Evolutionary conservation across 768 basidiomycete species (phyloP).

Genomic region (Lactarius deliciosus): DNA sequence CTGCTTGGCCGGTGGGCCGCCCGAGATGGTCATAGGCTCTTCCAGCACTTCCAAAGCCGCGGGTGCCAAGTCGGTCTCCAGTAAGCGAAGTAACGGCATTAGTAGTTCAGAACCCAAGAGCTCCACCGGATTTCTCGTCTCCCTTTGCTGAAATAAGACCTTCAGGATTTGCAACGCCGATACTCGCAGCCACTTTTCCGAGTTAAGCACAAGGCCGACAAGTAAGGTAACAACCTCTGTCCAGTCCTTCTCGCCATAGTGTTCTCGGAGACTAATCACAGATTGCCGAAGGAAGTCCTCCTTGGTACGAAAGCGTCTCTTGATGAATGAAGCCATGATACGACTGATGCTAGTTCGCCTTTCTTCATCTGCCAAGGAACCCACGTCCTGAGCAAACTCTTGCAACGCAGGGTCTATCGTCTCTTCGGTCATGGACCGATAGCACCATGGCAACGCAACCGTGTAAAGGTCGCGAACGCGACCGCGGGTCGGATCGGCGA

Average conservation of each 20-base stretch:
- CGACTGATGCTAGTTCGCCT: conserved; percentile 77
- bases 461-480: conserved; percentile 84
- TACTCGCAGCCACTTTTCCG: conserved; percentile 75
- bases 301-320: conserved; percentile 82
- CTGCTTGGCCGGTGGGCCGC: conserved; percentile 75
- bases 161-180: conserved; percentile 88
- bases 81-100: conserved; percentile 84
- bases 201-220: conserved; percentile 84
- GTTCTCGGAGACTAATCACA: conserved; percentile 79
- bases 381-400: conserved; percentile 72
- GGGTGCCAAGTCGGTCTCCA: conserved; percentile 83
- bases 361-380: conserved; percentile 66
- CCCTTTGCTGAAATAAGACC: conserved; percentile 81
- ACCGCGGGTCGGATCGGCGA: conserved; percentile 69
- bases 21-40: conserved; percentile 78
- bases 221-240: conserved; percentile 81
- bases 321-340: conserved; percentile 88
- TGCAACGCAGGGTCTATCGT: conserved; percentile 56
- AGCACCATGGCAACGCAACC: conserved; percentile 81
- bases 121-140: conserved; percentile 71
- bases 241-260: conserved; percentile 74
- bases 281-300: conserved; percentile 94
- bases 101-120: conserved; percentile 81
- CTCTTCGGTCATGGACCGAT: conserved; percentile 73
- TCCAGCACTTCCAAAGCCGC: conserved; percentile 93